Conservation (phyloP, 2,329 filamentous ascomycete species). For the Fusarium gaditjirri region DNA sequence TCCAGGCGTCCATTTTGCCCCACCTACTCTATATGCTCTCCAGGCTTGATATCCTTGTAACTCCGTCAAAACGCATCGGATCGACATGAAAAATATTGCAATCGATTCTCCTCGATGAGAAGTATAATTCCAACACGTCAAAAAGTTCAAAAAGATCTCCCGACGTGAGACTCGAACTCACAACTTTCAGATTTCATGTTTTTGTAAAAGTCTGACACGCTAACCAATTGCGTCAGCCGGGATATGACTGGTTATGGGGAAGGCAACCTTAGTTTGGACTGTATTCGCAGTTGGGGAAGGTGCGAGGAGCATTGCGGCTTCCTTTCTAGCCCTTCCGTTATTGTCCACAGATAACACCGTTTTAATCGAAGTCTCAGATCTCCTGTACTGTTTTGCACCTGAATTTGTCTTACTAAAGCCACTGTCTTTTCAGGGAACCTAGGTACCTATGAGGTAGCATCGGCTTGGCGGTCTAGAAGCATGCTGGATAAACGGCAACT, state of each 20-base stretch:
- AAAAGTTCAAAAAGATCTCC: neutral
- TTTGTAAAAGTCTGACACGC: conserved; percentile 22
- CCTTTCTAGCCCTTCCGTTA: no score
- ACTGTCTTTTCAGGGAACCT: neutral
- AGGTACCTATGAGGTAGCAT: neutral
- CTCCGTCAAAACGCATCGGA: neutral
- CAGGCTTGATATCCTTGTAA: neutral
- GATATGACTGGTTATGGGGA: no score
- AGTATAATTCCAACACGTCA: rapidly evolving
- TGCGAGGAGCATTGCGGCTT: no score
- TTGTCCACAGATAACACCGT: no score
- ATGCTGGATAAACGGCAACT: neutral
- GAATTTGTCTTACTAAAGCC: neutral
- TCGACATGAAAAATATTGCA: neutral
- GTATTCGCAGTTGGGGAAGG: no score
- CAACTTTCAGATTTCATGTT: neutral
- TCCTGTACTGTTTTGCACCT: neutral
- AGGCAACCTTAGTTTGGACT: no score
- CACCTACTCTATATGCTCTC: rapidly evolving
- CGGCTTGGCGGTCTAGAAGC: neutral
- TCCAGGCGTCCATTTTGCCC: rapidly evolving
- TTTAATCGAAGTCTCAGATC: no score
- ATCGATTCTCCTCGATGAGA: neutral
- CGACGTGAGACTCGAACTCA: neutral
- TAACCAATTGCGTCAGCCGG: conserved; percentile 19